Evolutionary conservation across 1,284 basidiomycete genomes (phyloP).

Genomic region (Malassezia sympodialis): DNA sequence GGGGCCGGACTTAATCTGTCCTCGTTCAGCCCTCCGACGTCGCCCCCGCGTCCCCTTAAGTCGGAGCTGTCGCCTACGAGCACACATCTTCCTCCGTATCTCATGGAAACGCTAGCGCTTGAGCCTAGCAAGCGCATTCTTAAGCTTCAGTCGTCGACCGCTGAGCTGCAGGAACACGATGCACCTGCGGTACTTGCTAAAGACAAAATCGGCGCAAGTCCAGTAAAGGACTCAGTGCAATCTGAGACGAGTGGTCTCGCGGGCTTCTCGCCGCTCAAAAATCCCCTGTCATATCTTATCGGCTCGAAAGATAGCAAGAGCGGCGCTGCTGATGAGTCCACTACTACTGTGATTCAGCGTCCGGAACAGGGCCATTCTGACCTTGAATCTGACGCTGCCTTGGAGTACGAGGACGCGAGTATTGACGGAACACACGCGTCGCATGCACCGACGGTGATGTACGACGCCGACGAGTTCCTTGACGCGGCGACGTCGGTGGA

Average conservation of each 20-base stretch:
- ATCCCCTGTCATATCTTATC: not conserved
- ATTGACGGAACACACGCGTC: constrained; percentile 6
- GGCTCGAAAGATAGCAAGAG: not conserved
- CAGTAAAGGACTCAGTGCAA: not conserved
- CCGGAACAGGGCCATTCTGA: not conserved
- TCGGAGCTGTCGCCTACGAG: not conserved
- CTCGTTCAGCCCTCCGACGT: not conserved
- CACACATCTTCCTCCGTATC: not conserved
- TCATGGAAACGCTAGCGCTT: not conserved
- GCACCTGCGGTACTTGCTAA: not conserved
- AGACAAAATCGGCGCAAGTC: too few species aligned
- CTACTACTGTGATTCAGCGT: not conserved
- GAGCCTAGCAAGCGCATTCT: not conserved
- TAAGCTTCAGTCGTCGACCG: not conserved
- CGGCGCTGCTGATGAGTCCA: not conserved
- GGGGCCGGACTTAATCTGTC: constrained; percentile 4
- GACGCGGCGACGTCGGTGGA: not conserved
- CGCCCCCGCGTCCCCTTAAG: not conserved
- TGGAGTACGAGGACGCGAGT: not conserved
- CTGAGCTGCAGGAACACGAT: not conserved
- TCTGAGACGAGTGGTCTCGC: not conserved
- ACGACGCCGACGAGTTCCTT: constrained; percentile 13
- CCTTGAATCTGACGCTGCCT: not conserved
- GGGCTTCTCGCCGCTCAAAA: not conserved
- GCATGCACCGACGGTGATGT: constrained; percentile 10